Conservation (phyloP, 2,329 filamentous ascomycete species). For the Coleophoma cylindrospora region DNA sequence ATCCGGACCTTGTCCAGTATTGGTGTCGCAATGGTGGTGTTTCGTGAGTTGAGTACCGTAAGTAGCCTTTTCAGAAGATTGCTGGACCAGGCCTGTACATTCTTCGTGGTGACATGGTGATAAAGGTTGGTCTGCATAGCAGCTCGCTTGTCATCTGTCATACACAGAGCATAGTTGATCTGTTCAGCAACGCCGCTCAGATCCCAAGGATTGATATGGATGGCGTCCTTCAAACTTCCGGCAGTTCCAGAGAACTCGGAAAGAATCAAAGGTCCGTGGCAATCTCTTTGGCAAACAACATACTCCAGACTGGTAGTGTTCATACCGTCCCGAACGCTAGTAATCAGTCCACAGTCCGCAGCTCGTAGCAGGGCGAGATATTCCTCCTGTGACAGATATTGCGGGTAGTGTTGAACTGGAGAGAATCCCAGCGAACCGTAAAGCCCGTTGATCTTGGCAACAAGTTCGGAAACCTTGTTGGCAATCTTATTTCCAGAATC, state of each 20-base stretch:
- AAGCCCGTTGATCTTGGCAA: conserved; percentile 84
- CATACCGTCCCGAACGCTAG: conserved; percentile 94
- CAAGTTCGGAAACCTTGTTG: conserved; percentile 84
- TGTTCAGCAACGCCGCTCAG: conserved; percentile 76
- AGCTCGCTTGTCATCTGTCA: conserved; percentile 61
- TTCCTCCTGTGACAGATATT: conserved; percentile 84
- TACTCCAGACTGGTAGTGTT: conserved; percentile 97
- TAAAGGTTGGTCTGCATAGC: conserved; percentile 73
- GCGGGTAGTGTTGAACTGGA: conserved; percentile 90
- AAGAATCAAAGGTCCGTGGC: conserved; percentile 81
- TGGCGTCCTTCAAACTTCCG: conserved; percentile 76
- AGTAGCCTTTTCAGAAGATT: conserved; percentile 75
- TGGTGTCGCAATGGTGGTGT: conserved; percentile 72
- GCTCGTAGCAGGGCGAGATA: conserved; percentile 92
- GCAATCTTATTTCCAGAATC: conserved; percentile 76
- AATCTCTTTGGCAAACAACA: conserved; percentile 84
- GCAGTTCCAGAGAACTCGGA: conserved; percentile 97
- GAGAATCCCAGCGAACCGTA: conserved; percentile 86
- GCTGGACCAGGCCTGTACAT: conserved; percentile 80
- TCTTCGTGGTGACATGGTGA: conserved; percentile 78
- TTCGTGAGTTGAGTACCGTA: conserved; percentile 72
- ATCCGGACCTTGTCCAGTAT: conserved; percentile 71
- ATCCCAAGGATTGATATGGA: conserved; percentile 97
- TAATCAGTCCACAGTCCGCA: conserved; percentile 89
- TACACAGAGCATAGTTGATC: conserved; percentile 76